Conservation (phyloP, 2,329 filamentous ascomycete species). For the Diaporthe nobilis region DNA sequence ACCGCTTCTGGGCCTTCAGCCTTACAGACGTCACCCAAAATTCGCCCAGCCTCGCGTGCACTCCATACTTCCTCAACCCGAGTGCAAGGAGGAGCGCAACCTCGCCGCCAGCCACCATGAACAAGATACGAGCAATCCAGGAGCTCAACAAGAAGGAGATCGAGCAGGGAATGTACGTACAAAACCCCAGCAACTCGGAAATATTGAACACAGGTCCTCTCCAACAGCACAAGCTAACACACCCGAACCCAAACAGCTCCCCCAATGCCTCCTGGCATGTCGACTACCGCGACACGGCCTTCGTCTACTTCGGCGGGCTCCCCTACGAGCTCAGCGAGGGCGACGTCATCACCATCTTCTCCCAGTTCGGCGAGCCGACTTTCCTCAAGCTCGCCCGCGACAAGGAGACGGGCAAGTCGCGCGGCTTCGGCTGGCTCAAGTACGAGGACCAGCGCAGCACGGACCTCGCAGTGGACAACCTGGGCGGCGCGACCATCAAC, state of each 20-base stretch:
- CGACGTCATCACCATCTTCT: slow-evolving; percentile 96
- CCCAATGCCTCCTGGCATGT: slow-evolving; percentile 95
- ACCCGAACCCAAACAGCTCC: slow-evolving; percentile 63
- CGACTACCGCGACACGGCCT: slow-evolving; percentile 96
- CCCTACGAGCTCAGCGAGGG: slow-evolving; percentile 95
- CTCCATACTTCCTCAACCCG: neutral
- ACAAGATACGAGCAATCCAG: slow-evolving; percentile 92
- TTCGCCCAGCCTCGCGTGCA: slow-evolving; percentile 23
- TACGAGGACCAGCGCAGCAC: slow-evolving; percentile 98
- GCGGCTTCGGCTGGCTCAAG: slow-evolving; percentile 95
- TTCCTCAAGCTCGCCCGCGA: slow-evolving; percentile 94
- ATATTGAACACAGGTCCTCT: neutral
- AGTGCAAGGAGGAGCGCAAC: neutral
- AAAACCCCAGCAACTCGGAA: neutral
- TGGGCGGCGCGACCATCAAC: slow-evolving; percentile 87
- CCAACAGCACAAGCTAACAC: neutral
- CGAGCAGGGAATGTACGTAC: slow-evolving; percentile 83
- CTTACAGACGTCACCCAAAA: slow-evolving; percentile 38
- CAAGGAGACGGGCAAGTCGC: slow-evolving; percentile 95
- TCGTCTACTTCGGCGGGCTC: slow-evolving; percentile 94
- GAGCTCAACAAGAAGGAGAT: slow-evolving; percentile 95
- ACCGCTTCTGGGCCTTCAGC: slow-evolving; percentile 31
- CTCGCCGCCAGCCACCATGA: slow-evolving; percentile 72
- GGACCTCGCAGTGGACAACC: slow-evolving; percentile 95
- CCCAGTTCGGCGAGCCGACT: slow-evolving; percentile 94